phyloP scores from a whole-genome alignment of 139 green algal genomes.

The Chlorokybus atmophyticus region DNA sequence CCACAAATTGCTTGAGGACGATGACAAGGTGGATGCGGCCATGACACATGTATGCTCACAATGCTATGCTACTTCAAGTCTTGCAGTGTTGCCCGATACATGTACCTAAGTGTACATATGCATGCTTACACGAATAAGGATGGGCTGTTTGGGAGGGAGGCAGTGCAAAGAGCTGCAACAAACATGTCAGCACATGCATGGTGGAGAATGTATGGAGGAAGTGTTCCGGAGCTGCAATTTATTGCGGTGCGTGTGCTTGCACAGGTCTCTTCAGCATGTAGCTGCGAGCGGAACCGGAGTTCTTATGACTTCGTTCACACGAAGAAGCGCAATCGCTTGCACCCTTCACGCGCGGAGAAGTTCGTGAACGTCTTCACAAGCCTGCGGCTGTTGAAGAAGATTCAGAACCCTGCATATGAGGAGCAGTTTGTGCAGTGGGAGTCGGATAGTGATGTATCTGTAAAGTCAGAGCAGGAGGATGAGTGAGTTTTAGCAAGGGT shows the following conservation, averaged over 20 bases:
- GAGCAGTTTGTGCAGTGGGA: background rate
- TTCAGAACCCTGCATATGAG: background rate
- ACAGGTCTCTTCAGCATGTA: background rate
- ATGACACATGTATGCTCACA: background rate
- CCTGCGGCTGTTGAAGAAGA: background rate
- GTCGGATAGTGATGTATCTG: too few relatives aligned
- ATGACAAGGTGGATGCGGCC: background rate
- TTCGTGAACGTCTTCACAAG: constrained; percentile 26
- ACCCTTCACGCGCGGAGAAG: background rate
- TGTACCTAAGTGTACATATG: too few relatives aligned
- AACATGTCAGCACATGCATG: background rate
- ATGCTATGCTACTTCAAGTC: too few relatives aligned
- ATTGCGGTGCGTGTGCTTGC: background rate
- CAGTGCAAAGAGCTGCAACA: background rate
- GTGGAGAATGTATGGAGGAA: background rate
- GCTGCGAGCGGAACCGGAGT: constrained; percentile 25
- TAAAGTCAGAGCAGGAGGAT: too few relatives aligned
- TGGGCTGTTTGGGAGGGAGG: background rate
- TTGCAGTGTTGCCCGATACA: too few relatives aligned
- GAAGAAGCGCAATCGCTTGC: constrained; percentile 15
- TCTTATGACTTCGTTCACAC: constrained; percentile 24
- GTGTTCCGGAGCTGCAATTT: background rate
- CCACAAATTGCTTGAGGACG: background rate
- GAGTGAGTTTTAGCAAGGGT: too few relatives aligned
- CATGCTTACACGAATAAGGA: too few relatives aligned